phyloP scores from a whole-genome alignment of 1,284 basidiomycete genomes.

The Trametes polyzona region DNA sequence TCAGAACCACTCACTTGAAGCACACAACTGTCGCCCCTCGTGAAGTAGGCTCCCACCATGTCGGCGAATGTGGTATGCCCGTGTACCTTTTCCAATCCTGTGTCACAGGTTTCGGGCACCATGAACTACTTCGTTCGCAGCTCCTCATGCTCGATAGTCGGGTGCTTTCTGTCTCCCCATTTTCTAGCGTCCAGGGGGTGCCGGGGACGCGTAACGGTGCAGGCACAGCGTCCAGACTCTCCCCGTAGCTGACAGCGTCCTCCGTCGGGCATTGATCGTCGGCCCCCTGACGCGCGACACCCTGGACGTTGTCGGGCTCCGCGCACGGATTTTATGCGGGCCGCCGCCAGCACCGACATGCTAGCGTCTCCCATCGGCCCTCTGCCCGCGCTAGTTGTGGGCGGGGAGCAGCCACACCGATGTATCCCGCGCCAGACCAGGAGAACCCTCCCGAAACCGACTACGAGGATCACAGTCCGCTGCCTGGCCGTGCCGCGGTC shows the following conservation, averaged over 20 bases:
- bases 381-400: constrained; percentile 1
- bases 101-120: too few relatives aligned
- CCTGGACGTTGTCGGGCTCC: constrained; percentile 11
- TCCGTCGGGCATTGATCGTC: constrained; percentile 2
- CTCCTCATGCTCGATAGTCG: neutral
- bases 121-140: neutral
- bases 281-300: constrained; percentile 1
- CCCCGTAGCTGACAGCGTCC: neutral
- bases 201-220: neutral
- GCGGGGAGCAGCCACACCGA: constrained; percentile 1
- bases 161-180: too few relatives aligned
- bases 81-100: too few relatives aligned
- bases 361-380: constrained; percentile 6
- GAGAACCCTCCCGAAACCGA: neutral
- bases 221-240: neutral
- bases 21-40: neutral
- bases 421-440: neutral
- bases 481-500: neutral
- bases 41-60: too few relatives aligned
- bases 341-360: neutral
- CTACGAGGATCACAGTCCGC: constrained; percentile 14
- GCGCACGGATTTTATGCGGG: constrained; percentile 1
- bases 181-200: neutral
- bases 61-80: too few relatives aligned
- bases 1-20: neutral